Evolutionary conservation across 2,329 filamentous ascomycete species (phyloP).

Genomic region (Ophiosphaerella herpotricha): DNA sequence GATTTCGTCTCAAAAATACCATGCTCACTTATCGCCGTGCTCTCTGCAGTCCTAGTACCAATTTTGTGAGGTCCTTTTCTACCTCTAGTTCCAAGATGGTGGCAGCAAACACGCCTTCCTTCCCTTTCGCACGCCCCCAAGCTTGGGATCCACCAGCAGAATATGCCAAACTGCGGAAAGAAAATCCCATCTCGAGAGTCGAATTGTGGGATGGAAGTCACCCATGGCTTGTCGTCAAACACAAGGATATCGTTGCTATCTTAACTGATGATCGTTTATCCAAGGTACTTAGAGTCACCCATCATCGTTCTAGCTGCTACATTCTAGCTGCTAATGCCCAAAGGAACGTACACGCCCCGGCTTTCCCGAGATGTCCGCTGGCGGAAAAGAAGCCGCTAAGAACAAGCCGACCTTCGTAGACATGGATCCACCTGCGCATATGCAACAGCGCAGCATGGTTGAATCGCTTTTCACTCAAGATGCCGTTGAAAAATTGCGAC

Average conservation of each 20-base stretch:
- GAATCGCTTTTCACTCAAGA: constrained; percentile 48
- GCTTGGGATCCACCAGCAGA: constrained; percentile 50
- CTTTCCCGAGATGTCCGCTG: constrained; percentile 55
- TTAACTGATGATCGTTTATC: constrained; percentile 54
- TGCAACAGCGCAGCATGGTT: constrained; percentile 55
- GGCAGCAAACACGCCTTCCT: constrained; percentile 11
- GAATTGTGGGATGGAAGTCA: constrained; percentile 54
- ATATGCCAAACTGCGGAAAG: constrained; percentile 51
- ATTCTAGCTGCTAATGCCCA: background rate
- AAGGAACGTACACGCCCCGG: constrained; percentile 42
- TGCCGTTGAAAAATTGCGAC: constrained; percentile 41
- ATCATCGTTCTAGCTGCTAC: no score
- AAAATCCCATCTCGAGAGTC: constrained; percentile 52
- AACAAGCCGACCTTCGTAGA: constrained; percentile 52
- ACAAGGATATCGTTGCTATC: constrained; percentile 53
- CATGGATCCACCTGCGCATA: constrained; percentile 49
- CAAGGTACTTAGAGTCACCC: constrained; percentile 40
- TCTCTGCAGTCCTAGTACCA: background rate
- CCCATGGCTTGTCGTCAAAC: constrained; percentile 56
- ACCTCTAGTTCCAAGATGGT: constrained; percentile 1
- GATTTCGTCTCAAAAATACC: no score
- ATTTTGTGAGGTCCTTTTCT: constrained; percentile 1
- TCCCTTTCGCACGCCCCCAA: constrained; percentile 49
- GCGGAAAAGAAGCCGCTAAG: constrained; percentile 56
- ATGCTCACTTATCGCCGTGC: no score